phyloP scores from a whole-genome alignment of 202 grass and related monocot species.

The Carex arenaria region DNA sequence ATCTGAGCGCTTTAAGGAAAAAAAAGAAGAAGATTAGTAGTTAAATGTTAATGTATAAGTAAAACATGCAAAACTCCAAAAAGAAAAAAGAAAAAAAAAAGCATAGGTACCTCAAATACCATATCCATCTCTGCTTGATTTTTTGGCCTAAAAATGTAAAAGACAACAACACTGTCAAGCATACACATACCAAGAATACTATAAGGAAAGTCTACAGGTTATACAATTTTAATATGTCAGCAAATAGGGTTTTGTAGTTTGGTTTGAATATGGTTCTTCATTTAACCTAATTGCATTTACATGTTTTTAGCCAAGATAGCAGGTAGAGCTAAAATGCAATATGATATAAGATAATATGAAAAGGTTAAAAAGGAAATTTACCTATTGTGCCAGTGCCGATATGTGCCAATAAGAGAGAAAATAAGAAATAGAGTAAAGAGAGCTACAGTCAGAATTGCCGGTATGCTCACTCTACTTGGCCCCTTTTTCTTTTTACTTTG shows the following conservation, averaged over 20 bases:
- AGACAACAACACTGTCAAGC: constrained; percentile 26
- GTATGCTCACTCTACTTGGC: constrained; percentile 65
- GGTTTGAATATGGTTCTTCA: neutral
- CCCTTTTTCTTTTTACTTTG: constrained; percentile 91
- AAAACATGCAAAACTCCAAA: neutral
- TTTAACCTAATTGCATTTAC: neutral
- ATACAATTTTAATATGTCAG: neutral
- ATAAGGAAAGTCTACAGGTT: neutral
- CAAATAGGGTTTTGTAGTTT: neutral
- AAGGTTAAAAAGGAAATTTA: constrained; percentile 22
- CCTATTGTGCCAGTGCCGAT: constrained; percentile 68
- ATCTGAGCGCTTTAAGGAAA: constrained; percentile 43
- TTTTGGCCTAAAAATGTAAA: constrained; percentile 33
- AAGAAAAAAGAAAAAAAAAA: neutral
- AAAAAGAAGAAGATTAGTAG: constrained; percentile 32
- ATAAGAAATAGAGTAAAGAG: constrained; percentile 63
- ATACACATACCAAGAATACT: neutral
- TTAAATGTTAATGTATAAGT: constrained; percentile 22
- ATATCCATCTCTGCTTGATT: constrained; percentile 35
- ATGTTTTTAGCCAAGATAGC: neutral
- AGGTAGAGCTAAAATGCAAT: neutral
- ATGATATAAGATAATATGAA: neutral
- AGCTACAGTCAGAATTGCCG: constrained; percentile 64
- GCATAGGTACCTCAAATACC: constrained; percentile 47
- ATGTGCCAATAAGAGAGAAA: constrained; percentile 76